Evolutionary conservation across 257 asterid genomes (phyloP).

Genomic region (Solanum sitiens): DNA sequence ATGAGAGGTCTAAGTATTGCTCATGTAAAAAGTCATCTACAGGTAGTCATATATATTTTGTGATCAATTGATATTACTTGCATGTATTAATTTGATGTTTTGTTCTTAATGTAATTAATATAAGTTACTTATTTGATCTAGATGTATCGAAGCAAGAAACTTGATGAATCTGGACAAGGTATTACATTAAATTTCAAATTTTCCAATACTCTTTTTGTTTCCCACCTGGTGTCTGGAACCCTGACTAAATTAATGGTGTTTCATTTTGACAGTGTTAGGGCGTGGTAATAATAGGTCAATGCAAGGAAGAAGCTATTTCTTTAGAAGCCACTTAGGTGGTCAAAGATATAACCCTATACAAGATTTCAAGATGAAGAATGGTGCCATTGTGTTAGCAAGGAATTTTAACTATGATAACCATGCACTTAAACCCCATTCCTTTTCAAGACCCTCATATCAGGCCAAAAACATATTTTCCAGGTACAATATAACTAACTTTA

Average conservation of each 20-base stretch:
- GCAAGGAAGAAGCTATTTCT: conserved; percentile 32
- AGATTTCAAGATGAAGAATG: conserved; percentile 44
- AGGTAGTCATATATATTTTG: conserved; percentile 27
- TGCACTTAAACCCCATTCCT: not conserved
- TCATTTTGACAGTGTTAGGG: conserved; percentile 46
- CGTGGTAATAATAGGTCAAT: conserved; percentile 28
- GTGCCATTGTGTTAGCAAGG: conserved; percentile 36
- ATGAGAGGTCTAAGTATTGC: conserved; percentile 82
- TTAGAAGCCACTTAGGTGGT: not conserved
- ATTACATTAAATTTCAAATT: not conserved
- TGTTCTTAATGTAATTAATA: not conserved
- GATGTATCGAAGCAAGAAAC: conserved; percentile 92
- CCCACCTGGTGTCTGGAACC: too few relatives aligned
- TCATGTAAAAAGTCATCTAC: conserved; percentile 94
- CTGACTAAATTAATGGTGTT: not conserved
- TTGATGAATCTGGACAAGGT: conserved; percentile 89
- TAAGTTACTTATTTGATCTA: conserved; percentile 10
- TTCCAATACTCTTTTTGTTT: too few relatives aligned
- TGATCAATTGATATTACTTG: not conserved
- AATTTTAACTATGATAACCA: conserved; percentile 6
- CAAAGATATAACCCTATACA: conserved; percentile 37
- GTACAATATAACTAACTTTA: conserved; percentile 8
- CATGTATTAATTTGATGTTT: not conserved
- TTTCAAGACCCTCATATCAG: conserved; percentile 4
- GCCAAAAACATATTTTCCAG: conserved; percentile 25